Conservation (phyloP, 1,284 basidiomycete genomes). For the Irpex sp. region DNA sequence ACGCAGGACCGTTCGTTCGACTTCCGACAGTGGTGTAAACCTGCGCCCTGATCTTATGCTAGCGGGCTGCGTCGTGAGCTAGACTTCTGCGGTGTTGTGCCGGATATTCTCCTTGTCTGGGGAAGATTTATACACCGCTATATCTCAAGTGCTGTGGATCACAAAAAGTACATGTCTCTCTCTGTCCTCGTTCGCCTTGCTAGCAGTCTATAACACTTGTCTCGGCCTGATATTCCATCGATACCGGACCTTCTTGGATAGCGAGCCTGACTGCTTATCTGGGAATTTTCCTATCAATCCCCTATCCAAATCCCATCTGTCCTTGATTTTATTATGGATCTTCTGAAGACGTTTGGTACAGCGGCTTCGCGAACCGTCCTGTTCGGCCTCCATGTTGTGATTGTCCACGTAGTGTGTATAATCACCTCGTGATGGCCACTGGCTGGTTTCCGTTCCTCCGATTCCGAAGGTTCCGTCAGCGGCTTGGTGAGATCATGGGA, state of each 20-base stretch:
- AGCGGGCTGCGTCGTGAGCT: background rate
- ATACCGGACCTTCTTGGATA: background rate
- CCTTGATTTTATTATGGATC: background rate
- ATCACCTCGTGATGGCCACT: slow-evolving; percentile 10
- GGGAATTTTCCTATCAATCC: background rate
- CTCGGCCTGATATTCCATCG: background rate
- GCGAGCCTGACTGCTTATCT: background rate
- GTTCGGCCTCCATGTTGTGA: slow-evolving; percentile 8
- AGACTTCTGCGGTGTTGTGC: background rate
- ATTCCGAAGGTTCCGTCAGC: slow-evolving; percentile 9
- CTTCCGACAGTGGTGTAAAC: background rate
- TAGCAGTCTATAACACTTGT: no score
- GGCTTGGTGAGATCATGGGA: slow-evolving; percentile 12
- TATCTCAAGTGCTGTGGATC: background rate
- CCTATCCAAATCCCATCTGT: background rate
- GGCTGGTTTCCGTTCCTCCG: slow-evolving; percentile 5
- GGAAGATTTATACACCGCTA: background rate
- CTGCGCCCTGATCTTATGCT: background rate
- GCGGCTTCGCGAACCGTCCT: slow-evolving; percentile 9
- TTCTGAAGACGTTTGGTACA: background rate
- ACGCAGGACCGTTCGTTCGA: background rate
- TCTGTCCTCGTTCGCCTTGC: no score
- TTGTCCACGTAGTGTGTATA: slow-evolving; percentile 1
- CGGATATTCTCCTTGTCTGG: slow-evolving; percentile 5
- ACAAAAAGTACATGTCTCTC: background rate